Percentiles rank a stretch among this genome's conserved stretches.
Evolutionary conservation across 2,329 filamentous ascomycete species (phyloP).

Genomic region (Sclerotinia subarctica): DNA sequence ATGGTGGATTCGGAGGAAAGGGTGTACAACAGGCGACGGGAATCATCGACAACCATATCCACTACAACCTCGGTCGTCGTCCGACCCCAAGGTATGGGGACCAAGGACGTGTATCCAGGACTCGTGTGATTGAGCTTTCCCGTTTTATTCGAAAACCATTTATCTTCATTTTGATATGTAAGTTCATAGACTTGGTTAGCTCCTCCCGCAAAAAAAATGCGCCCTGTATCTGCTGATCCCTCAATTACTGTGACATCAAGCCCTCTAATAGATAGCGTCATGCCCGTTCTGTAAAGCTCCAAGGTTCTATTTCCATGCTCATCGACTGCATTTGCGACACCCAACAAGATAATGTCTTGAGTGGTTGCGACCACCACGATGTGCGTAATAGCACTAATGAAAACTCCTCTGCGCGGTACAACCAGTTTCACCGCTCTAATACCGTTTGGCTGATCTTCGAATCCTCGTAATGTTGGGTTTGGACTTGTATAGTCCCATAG

Average conservation of each 20-base stretch:
- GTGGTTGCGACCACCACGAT: conserved; percentile 86
- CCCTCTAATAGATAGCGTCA: conserved; percentile 74
- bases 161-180: conserved; percentile 94
- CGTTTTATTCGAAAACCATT: conserved; percentile 89
- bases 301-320: conserved; percentile 70
- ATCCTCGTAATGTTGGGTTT: conserved; percentile 88
- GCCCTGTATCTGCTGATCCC: conserved; percentile 72
- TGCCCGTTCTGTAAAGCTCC: conserved; percentile 81
- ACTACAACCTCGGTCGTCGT: conserved; percentile 61
- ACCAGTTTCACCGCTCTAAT: conserved; percentile 91
- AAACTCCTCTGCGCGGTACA: conserved; percentile 80
- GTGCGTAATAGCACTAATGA: conserved; percentile 80
- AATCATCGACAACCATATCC: conserved; percentile 85
- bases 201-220: conserved; percentile 86
- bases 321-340: conserved; percentile 66
- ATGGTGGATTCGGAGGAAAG: conserved; percentile 87
- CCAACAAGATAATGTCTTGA: conserved; percentile 81
- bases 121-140: conserved; percentile 86
- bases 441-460: conserved; percentile 81
- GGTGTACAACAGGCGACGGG: conserved; percentile 83
- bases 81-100: conserved; percentile 49
- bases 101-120: conserved; percentile 64
- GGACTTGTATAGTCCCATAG: conserved; percentile 96
- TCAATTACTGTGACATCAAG: conserved; percentile 75
- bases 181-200: conserved; percentile 92